Base-by-base conservation (phyloP, 2,329 filamentous ascomycete species). In the Trichoderma oligosporum region DNA sequence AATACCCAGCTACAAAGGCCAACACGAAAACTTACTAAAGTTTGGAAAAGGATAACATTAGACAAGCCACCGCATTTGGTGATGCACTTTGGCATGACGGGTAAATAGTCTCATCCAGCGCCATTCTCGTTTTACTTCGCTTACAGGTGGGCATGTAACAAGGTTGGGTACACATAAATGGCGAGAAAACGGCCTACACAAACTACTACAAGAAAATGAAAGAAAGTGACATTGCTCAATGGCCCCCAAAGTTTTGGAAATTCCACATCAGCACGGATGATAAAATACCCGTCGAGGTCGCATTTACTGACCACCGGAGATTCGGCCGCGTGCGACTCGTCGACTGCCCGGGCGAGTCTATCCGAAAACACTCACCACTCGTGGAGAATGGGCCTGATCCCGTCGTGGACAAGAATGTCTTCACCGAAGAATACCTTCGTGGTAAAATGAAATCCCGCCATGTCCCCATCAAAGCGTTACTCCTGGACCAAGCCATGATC, bases 381-480 rank as follows among this genome's bases (percentile, higher is more conserved):
- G 88, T 89, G 33, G 90, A 96, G 69, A 97, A 97, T 67, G 94
- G 94, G 0, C 93, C 94, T 0, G 94, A 99, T 73, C 94, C 94
- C 0, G 87, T 97, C 0, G 78, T 90, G 1, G 92, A 97, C 68
- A 84, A 83, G 60, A 84, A 91, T 42, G 72, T 85, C 1, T 82
- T 97, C 61, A 95, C 90, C 0, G 81, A 87, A 55, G 81, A 84
- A 0, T 97, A 89, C 80, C 73, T 99, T 16, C 74, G 71, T n/a
- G 72, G 78, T 56, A 88, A 90, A 70, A 78, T 97, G 76, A 78
- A 74, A 48, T 83, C 80, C 57, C 91, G 93, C 55, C 89, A 84
- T 65, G 89, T 97, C 0, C 92, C 93, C 0, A 82, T 97, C 62
- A 97, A 97, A 70, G 89, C 91, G 0, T 78, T 97, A 18, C 76